A percentile compares a stretch with the other conserved stretches of the same genome.
These are phyloP conservation scores for Penicillium sp. DNA, from an alignment of 2,329 filamentous ascomycete genomes.

Conservation along the genomic window DNA sequence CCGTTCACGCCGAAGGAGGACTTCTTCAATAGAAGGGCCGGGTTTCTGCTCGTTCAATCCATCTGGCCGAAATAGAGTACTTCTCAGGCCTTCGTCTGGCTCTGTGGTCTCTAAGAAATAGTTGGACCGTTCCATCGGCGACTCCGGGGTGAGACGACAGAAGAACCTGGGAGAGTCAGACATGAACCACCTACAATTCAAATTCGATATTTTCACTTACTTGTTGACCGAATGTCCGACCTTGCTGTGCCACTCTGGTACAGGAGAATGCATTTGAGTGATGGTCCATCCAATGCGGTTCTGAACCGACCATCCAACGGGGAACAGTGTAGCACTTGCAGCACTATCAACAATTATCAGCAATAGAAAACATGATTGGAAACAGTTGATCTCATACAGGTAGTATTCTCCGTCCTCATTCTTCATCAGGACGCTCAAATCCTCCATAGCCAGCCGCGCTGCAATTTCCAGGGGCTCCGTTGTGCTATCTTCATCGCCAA, in stretches of 20 bases:
- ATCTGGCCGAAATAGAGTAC: conserved; percentile 45
- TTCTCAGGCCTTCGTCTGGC: conserved; percentile 31
- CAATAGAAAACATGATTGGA: background rate
- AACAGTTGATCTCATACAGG: conserved; percentile 32
- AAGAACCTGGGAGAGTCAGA: conserved; percentile 38
- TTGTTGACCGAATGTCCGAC: conserved; percentile 41
- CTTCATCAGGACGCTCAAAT: conserved; percentile 48
- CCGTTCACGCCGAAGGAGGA: conserved; percentile 47
- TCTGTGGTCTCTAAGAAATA: conserved; percentile 49
- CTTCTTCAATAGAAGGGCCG: conserved; percentile 34
- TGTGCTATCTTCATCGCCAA: conserved; percentile 31
- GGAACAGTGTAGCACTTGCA: conserved; percentile 52
- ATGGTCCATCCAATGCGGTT: conserved; percentile 49
- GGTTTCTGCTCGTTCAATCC: conserved; percentile 36
- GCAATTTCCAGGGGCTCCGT: conserved; percentile 48
- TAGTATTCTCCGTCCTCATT: conserved; percentile 46
- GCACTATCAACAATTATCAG: conserved; percentile 27
- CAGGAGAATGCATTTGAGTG: conserved; percentile 44
- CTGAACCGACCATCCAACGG: conserved; percentile 50
- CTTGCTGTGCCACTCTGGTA: conserved; percentile 50
- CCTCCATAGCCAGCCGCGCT: conserved; percentile 50
- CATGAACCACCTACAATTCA: background rate
- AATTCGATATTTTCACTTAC: conserved; percentile 22
- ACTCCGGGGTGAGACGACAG: conserved; percentile 39
- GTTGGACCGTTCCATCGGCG: conserved; percentile 48